Percentiles rank a stretch among this genome's conserved stretches.
These are phyloP conservation scores for Phytophthora uliginosa DNA, from an alignment of 352 stramenopile genomes.

Conservation along the genomic window DNA sequence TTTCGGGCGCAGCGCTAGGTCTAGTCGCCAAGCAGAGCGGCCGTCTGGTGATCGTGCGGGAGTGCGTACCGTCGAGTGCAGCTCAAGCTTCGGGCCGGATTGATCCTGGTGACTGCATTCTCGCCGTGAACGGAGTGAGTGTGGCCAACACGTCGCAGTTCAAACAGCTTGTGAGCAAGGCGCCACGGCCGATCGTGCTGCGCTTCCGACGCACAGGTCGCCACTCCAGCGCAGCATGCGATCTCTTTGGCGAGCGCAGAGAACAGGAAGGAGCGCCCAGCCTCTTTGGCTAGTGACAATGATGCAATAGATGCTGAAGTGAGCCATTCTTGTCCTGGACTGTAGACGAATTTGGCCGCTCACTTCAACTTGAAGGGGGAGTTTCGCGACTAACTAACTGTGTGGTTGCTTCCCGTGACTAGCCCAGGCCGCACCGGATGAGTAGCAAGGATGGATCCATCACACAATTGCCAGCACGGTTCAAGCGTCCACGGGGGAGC, in stretches of 20 bases:
- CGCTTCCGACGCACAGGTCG: conserved; percentile 67
- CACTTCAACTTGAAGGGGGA: conserved; percentile 16
- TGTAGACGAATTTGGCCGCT: conserved; percentile 9
- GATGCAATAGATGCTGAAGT: conserved; percentile 16
- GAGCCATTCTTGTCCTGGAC: conserved; percentile 16
- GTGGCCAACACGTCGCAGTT: conserved; percentile 83
- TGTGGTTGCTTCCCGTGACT: conserved; percentile 7
- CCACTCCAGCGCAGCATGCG: conserved; percentile 56
- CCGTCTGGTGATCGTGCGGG: conserved; percentile 69
- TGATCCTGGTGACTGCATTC: conserved; percentile 68
- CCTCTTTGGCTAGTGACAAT: conserved; percentile 40
- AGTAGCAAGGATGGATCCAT: conserved; percentile 19
- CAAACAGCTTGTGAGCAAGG: conserved; percentile 67
- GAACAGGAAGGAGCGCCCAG: conserved; percentile 13
- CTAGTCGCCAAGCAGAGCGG: conserved; percentile 81
- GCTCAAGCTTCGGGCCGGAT: conserved; percentile 69
- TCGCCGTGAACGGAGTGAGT: conserved; percentile 74
- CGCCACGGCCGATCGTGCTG: conserved; percentile 72
- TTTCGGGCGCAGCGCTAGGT: conserved; percentile 63
- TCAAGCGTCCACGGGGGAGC: conserved; percentile 23
- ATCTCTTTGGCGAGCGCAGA: conserved; percentile 77
- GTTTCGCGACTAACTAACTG: conserved; percentile 22
- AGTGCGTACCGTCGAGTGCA: conserved; percentile 69
- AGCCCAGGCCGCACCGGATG: conserved; percentile 11
- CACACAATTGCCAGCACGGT: conserved; percentile 32